Conservation (phyloP, 495 filamentous ascomycete species). For the Xylona heveae region DNA sequence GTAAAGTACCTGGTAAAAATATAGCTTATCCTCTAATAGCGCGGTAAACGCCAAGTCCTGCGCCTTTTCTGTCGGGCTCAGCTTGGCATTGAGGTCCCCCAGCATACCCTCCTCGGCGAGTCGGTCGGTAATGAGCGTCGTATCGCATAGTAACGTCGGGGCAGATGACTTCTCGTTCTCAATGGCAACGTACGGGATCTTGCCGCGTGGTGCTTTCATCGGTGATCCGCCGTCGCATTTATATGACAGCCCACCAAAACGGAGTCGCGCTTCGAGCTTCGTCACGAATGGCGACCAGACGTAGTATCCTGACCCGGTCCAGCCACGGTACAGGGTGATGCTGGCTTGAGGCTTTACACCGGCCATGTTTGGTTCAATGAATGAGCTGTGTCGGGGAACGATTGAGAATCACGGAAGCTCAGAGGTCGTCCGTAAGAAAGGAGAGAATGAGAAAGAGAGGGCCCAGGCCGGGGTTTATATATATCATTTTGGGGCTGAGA, state of each 20-base stretch:
- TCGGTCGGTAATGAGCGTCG: slow-evolving; percentile 27
- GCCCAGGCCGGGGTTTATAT: no score
- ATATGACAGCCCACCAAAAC: slow-evolving; percentile 29
- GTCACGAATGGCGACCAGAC: slow-evolving; percentile 43
- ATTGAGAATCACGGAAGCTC: no score
- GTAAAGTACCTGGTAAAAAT: slow-evolving; percentile 26
- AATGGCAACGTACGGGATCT: slow-evolving; percentile 33
- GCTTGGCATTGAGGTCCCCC: slow-evolving; percentile 22
- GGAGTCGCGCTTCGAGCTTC: slow-evolving; percentile 42
- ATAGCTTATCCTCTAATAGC: slow-evolving; percentile 38
- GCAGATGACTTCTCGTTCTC: slow-evolving; percentile 6
- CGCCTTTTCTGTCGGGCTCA: slow-evolving; percentile 18
- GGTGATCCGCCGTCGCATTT: slow-evolving; percentile 19
- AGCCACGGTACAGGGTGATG: slow-evolving; percentile 33
- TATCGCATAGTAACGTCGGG: slow-evolving; percentile 19
- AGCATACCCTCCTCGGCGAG: slow-evolving; percentile 21
- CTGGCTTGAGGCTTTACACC: slow-evolving; percentile 1
- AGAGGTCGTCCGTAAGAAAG: no score
- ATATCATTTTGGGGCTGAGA: no score
- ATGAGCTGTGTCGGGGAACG: no score
- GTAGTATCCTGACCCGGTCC: slow-evolving; percentile 17
- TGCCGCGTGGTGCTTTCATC: slow-evolving; percentile 26
- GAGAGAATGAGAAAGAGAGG: no score
- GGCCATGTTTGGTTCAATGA: no score
- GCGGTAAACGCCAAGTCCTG: slow-evolving; percentile 29